Base-by-base conservation (phyloP, 139 green algal species). In the Chloropicon primus region DNA sequence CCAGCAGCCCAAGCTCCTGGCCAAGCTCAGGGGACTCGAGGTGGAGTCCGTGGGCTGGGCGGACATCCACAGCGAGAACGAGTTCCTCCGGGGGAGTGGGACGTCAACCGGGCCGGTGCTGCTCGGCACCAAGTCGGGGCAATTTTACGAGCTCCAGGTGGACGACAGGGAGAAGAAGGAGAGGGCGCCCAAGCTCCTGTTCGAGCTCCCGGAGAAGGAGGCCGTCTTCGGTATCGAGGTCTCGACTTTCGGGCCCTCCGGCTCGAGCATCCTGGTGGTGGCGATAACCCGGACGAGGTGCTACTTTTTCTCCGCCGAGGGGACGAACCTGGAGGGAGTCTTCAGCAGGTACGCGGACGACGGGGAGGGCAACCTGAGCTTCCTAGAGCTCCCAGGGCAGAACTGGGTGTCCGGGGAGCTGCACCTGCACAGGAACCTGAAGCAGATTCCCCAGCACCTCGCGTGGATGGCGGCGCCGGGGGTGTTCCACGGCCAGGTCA, bases 11-110 rank as follows among this genome's bases (percentile, higher is more conserved):
- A 76, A 77, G 1, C 26, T 77, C 1, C 62, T 95, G 23, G 29
- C 53, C 28, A 91, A 90, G 80, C 76, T 94, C 53, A 87, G 83
- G 71, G 88, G 86, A 0, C 24, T 88, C 2, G 27, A 1, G 0
- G n/a, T 91, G 2, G 89, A 85, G 0, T 81, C 82, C 2, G 83
- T 93, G 26, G 90, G 76, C 0, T 95, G 87, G 88, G 54, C 3
- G 75, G 74, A 75, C 25, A 79, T 79, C 53, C 25, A 74, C 24
- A 10, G 53, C 21, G 22, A 62, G 5, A 76, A 29, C n/a, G 76
- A 81, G 24, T 10, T 0, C 41, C 77, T 28, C 77, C 80, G 73
- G 27, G 82, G 80, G 82, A 80, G 74, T 2, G 72, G 3, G 2
- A 23, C 73, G 25, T 25, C n/a, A 2, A 27, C 73, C 25, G 88